Percentiles rank a stretch among this genome's conserved stretches.
Evolutionary conservation across 106 monocot species (phyloP).

Genomic region (Acorus calamus): DNA sequence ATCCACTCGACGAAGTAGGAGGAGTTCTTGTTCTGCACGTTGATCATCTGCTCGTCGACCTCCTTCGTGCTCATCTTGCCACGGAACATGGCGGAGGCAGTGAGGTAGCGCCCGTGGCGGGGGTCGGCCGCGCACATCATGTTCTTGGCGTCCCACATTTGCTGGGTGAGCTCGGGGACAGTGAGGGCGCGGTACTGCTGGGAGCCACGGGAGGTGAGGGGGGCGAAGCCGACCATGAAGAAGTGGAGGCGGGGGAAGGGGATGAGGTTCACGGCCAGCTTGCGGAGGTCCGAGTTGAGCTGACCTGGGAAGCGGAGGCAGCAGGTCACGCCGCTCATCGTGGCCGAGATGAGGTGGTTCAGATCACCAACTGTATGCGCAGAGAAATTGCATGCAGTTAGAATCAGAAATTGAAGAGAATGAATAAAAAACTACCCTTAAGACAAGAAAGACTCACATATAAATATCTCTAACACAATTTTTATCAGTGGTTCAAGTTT

Average conservation of each 20-base stretch:
- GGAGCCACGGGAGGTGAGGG: conserved; percentile 63
- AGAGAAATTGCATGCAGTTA: no score
- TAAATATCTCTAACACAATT: no score
- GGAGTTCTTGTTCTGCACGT: conserved; percentile 89
- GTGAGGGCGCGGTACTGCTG: conserved; percentile 69
- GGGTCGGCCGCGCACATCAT: conserved; percentile 87
- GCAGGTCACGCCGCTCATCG: conserved; percentile 77
- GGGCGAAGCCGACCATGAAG: conserved; percentile 84
- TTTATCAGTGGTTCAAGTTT: no score
- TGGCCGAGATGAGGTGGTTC: conserved; percentile 62
- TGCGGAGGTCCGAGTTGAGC: conserved; percentile 73
- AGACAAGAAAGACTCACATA: no score
- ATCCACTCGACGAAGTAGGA: conserved; percentile 91
- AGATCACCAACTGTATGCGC: conserved; percentile 36
- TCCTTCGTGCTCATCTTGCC: conserved; percentile 87
- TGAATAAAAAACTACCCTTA: no score
- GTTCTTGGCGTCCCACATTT: conserved; percentile 87
- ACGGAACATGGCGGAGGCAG: conserved; percentile 77
- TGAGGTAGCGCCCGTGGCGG: conserved; percentile 69
- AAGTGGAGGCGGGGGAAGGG: conserved; percentile 83
- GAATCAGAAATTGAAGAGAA: no score
- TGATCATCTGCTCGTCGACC: conserved; percentile 78
- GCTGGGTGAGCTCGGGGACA: conserved; percentile 68
- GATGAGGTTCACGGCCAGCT: conserved; percentile 71
- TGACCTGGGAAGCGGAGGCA: conserved; percentile 76